Conservation (phyloP, 176 grass and related monocot species). For the Bolboschoenus planiculmis region DNA sequence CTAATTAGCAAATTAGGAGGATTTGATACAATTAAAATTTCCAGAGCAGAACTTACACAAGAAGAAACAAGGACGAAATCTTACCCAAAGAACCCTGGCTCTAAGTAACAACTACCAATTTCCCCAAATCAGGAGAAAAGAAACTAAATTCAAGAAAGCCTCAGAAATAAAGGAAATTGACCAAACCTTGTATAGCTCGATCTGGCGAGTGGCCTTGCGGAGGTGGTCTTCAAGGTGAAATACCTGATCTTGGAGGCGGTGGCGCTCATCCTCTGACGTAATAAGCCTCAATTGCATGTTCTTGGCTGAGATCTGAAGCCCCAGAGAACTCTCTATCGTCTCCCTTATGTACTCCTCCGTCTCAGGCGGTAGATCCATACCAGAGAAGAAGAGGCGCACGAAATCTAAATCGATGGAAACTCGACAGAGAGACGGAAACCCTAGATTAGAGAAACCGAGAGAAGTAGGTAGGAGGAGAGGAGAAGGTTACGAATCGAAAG, state of each 20-base stretch:
- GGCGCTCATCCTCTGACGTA: constrained; percentile 62
- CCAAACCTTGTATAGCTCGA: constrained; percentile 35
- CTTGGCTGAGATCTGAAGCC: constrained; percentile 61
- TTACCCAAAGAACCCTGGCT: background rate
- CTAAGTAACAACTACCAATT: background rate
- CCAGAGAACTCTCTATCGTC: constrained; percentile 60
- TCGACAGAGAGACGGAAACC: background rate
- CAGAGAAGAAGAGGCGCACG: background rate
- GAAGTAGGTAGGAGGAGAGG: background rate
- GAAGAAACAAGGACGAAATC: background rate
- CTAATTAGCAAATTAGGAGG: background rate
- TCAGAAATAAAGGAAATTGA: background rate
- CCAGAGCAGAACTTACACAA: background rate
- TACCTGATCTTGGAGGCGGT: constrained; percentile 69
- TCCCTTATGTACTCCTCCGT: constrained; percentile 63
- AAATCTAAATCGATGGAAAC: background rate
- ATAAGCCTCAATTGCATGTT: constrained; percentile 63
- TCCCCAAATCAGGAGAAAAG: background rate
- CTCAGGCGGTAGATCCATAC: constrained; percentile 32
- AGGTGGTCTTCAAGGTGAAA: constrained; percentile 74
- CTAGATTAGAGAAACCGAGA: background rate
- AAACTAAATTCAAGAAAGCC: background rate
- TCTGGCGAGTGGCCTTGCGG: constrained; percentile 36
- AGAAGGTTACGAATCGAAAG: background rate
- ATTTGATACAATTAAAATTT: background rate